Evolutionary conservation across 108 stramenopile genomes (phyloP), one percentile per base, ranked within the genome.

Genomic region (Nannochloropsis salina): DNA sequence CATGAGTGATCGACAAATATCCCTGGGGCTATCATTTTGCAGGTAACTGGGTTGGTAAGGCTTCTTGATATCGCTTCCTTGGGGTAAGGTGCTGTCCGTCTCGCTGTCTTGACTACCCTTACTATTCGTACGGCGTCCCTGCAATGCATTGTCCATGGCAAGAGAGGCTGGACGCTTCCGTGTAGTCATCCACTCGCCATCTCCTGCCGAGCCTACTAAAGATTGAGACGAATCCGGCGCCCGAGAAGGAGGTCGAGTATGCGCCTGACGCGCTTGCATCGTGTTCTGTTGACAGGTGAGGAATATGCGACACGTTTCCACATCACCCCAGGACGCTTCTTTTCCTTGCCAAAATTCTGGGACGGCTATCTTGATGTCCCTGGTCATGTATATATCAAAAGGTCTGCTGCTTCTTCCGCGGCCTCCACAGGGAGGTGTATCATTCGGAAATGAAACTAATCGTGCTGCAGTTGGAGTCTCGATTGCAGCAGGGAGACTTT

Each of bases 151-250:
- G 31, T 31, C 31, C 31, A 31, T 74, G 6, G 61, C n/a, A 4
- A 6, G 15, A n/a, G 61, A n/a, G 61, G 6, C 15, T n/a, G 61
- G 61, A 4, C 61, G 61, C 61, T 74, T 74, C n/a, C 61, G 61
- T n/a, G 61, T n/a, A 15, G 61, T n/a, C 61, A 74, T 74, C 61
- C 61, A 74, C 61, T 74, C 61, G n/a, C 61, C 61, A 74, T 74
- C 3, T n/a, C 61, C 61, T 6, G 61, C 61, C 15, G 61, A 74
- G 15, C 61, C 61, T n/a, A 74, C 61, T n/a, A 6, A 15, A 74
- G 61, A 74, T n/a, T n/a, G 61, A 6, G 8, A 74, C 20, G 61
- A 74, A 74, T 74, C 6, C 61, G 6, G 61, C 61, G 61, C 15
- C 8, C 1, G 61, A 74, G 61, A 3, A 74, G n/a, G 61, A 74